phyloP scores from a whole-genome alignment of 352 stramenopile species.

The Thalassiosira hispida region DNA sequence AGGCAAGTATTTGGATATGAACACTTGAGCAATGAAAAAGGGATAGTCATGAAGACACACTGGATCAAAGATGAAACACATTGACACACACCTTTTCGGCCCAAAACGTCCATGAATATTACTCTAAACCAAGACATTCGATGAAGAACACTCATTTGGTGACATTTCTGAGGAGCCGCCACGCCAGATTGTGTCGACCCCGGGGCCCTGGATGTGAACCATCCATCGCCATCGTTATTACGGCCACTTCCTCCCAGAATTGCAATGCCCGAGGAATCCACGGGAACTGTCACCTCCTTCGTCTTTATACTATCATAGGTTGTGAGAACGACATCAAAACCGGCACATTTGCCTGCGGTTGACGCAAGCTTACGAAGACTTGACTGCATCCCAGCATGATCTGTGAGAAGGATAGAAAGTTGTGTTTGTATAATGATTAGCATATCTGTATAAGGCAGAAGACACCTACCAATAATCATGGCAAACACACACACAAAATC shows the following conservation, averaged over 20 bases:
- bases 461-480: too few species aligned
- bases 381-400: slow-evolving; percentile 63
- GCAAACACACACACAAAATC: too few species aligned
- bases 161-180: slow-evolving; percentile 36
- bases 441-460: too few species aligned
- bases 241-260: slow-evolving; percentile 36
- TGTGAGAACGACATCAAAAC: slow-evolving; percentile 67
- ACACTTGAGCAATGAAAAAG: too few species aligned
- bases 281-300: slow-evolving; percentile 58
- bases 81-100: slow-evolving; percentile 43
- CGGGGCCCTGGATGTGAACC: slow-evolving; percentile 46
- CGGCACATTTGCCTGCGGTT: slow-evolving; percentile 51
- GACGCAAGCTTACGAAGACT: slow-evolving; percentile 55
- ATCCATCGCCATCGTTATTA: slow-evolving; percentile 38
- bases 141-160: slow-evolving; percentile 67
- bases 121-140: slow-evolving; percentile 63
- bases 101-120: slow-evolving; percentile 67
- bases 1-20: background rate
- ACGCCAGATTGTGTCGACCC: slow-evolving; percentile 24
- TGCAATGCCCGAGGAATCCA: slow-evolving; percentile 44
- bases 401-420: too few species aligned
- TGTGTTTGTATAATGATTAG: too few species aligned
- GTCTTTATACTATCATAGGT: slow-evolving; percentile 74
- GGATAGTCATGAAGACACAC: too few species aligned
- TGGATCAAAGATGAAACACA: background rate